Evolutionary conservation across 306 rosid genomes (phyloP).

Genomic region (Cercis canadensis): DNA sequence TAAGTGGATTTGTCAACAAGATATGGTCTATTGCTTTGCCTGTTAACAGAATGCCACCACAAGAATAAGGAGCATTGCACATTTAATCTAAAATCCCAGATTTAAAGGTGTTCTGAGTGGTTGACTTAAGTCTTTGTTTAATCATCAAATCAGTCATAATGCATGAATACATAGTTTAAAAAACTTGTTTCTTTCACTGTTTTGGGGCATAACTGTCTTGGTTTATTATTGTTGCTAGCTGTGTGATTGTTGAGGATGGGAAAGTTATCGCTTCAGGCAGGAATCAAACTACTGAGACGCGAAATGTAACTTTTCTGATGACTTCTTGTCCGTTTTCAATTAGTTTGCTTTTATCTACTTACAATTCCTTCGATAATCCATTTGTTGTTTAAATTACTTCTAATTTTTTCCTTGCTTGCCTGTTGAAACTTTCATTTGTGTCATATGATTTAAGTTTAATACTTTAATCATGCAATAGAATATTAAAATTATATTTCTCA

Average conservation of each 20-base stretch:
- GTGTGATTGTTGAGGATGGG: slow-evolving; percentile 82
- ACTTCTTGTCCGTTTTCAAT: slow-evolving; percentile 11
- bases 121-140: slow-evolving; percentile 25
- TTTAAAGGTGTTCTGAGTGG: slow-evolving; percentile 12
- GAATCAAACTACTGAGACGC: slow-evolving; percentile 81
- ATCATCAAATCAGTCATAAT: background rate
- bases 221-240: slow-evolving; percentile 50
- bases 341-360: background rate
- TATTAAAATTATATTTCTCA: background rate
- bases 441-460: no score
- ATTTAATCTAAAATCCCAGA: slow-evolving; percentile 8
- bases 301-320: slow-evolving; percentile 61
- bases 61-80: slow-evolving; percentile 8
- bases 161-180: slow-evolving; percentile 1
- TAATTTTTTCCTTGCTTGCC: background rate
- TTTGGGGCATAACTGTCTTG: slow-evolving; percentile 1
- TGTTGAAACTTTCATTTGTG: background rate
- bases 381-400: slow-evolving; percentile 5
- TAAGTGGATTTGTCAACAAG: background rate
- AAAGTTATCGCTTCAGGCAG: slow-evolving; percentile 83
- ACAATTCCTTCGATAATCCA: slow-evolving; percentile 2
- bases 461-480: background rate
- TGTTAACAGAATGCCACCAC: slow-evolving; percentile 23
- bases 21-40: slow-evolving; percentile 6
- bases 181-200: background rate